Conservation (phyloP, 1,139 yeast species). For the Candida gigantensis region DNA sequence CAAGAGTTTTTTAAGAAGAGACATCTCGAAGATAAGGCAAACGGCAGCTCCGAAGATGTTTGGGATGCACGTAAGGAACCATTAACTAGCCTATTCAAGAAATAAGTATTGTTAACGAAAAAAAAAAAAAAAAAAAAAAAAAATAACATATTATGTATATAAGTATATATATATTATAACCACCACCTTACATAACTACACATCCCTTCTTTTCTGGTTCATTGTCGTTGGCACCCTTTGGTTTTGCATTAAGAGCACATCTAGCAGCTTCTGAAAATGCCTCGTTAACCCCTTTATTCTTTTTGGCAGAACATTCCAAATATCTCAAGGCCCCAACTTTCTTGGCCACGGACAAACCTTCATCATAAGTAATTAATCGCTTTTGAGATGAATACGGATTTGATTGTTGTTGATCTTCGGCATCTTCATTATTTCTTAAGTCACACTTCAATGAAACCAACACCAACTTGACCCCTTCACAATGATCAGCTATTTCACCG, state of each 20-base stretch:
- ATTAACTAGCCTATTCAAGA: slow-evolving; percentile 27
- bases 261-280: slow-evolving; percentile 97
- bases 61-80: slow-evolving; percentile 61
- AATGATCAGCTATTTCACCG: slow-evolving; percentile 93
- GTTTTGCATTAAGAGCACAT: slow-evolving; percentile 88
- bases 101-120: slow-evolving; percentile 10
- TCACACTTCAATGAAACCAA: slow-evolving; percentile 95
- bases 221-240: slow-evolving; percentile 67
- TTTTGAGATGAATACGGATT: slow-evolving; percentile 44
- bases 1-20: slow-evolving; percentile 71
- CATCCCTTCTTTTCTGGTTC: slow-evolving; percentile 47
- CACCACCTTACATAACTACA: slow-evolving; percentile 32
- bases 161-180: not conserved
- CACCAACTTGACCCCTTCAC: slow-evolving; percentile 93
- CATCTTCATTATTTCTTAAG: slow-evolving; percentile 57
- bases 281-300: slow-evolving; percentile 92
- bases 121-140: not conserved
- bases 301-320: slow-evolving; percentile 91
- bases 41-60: slow-evolving; percentile 78
- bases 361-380: slow-evolving; percentile 53
- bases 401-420: slow-evolving; percentile 27
- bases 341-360: slow-evolving; percentile 64
- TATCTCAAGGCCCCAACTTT: slow-evolving; percentile 81
- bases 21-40: slow-evolving; percentile 57
- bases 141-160: not conserved